A percentile compares a stretch with the other conserved stretches of the same genome.
Conservation (phyloP, 139 green algal species). For the Haematococcus lacustris region DNA sequence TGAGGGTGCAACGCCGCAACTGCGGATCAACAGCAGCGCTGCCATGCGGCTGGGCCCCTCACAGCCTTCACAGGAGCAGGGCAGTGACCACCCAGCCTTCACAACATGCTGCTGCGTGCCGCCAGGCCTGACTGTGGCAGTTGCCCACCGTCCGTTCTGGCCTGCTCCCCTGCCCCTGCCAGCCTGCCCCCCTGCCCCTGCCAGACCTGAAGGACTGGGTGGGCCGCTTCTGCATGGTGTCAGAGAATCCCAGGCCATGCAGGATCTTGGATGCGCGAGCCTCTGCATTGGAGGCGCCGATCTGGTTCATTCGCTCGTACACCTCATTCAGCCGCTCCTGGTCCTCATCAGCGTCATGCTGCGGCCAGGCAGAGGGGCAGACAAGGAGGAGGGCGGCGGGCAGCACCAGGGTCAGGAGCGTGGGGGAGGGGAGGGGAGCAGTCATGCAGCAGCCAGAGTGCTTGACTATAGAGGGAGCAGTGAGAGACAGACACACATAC, state of each 20-base stretch:
- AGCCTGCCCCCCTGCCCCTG: no score
- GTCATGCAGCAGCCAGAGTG: neutral
- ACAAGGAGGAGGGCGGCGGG: no score
- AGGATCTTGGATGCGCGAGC: conserved; percentile 93
- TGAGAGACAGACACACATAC: neutral
- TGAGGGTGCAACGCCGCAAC: no score
- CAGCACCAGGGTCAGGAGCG: neutral
- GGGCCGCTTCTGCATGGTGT: conserved; percentile 76
- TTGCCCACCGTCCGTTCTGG: no score
- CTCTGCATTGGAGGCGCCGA: conserved; percentile 81
- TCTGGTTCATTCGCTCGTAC: conserved; percentile 83
- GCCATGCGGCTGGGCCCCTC: no score
- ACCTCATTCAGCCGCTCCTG: conserved; percentile 75
- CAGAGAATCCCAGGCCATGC: conserved; percentile 89
- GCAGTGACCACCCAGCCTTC: no score
- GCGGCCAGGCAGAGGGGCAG: no score
- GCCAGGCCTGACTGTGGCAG: no score
- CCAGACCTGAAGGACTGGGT: conserved; percentile 80
- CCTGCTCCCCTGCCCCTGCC: no score
- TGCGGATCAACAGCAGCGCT: no score
- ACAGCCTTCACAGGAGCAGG: no score
- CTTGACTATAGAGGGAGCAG: neutral
- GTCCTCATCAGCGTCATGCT: conserved; percentile 20
- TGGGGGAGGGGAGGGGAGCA: neutral
- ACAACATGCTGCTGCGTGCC: no score